phyloP scores from a whole-genome alignment of 345 rosid genomes.

The Erodium maritimum region DNA sequence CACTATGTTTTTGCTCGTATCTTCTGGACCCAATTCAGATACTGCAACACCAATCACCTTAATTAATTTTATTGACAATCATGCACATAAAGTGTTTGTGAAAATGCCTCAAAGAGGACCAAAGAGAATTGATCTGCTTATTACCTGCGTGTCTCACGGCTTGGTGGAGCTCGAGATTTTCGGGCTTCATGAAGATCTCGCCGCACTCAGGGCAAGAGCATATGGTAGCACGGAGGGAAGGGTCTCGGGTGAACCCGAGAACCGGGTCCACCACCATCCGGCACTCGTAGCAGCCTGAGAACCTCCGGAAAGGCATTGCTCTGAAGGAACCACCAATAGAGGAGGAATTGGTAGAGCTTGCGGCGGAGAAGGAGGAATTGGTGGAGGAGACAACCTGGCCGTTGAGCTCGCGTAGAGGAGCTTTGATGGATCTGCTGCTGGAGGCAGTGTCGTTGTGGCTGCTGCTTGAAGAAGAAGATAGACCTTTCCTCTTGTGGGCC shows the following conservation, averaged over 20 bases:
- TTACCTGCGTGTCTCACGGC: constrained; percentile 66
- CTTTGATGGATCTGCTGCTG: constrained; percentile 41
- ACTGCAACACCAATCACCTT: constrained; percentile 19
- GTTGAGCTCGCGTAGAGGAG: constrained; percentile 31
- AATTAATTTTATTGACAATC: too few relatives aligned
- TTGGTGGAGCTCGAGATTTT: constrained; percentile 61
- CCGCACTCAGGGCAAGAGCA: constrained; percentile 62
- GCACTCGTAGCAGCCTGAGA: constrained; percentile 72
- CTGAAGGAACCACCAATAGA: constrained; percentile 21
- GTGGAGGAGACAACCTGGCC: constrained; percentile 29
- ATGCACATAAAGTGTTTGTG: neutral
- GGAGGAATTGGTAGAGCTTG: constrained; percentile 27
- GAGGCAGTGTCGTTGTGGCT: constrained; percentile 6
- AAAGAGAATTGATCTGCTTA: neutral
- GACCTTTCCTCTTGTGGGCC: constrained; percentile 29
- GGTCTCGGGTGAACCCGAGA: constrained; percentile 42
- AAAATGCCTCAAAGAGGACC: neutral
- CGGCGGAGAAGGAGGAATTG: constrained; percentile 23
- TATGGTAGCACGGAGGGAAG: constrained; percentile 40
- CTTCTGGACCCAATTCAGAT: constrained; percentile 57
- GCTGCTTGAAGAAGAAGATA: constrained; percentile 6
- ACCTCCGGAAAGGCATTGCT: constrained; percentile 59
- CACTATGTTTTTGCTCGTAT: constrained; percentile 79
- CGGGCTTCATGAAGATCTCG: constrained; percentile 54
- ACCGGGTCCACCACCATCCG: constrained; percentile 72